Conservation (phyloP, 2,329 filamentous ascomycete genomes). For the Claviceps paspali region DNA sequence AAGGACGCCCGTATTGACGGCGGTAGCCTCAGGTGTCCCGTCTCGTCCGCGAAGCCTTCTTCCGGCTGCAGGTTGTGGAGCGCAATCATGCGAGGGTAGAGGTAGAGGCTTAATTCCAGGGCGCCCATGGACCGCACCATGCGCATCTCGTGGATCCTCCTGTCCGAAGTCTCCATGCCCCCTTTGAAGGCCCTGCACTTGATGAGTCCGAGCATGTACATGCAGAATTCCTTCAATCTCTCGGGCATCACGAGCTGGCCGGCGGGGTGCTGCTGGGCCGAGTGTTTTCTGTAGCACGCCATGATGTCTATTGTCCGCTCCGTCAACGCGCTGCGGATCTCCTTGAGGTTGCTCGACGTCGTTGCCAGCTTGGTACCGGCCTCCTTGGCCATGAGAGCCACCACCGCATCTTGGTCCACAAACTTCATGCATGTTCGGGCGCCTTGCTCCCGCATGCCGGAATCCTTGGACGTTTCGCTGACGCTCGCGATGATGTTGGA, state of each 20-base stretch:
- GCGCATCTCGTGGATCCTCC: conserved; percentile 79
- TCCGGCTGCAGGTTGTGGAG: conserved; percentile 77
- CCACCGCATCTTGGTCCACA: conserved; percentile 88
- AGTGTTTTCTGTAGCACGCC: conserved; percentile 83
- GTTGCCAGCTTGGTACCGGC: conserved; percentile 69
- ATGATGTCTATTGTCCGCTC: conserved; percentile 91
- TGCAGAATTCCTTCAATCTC: conserved; percentile 87
- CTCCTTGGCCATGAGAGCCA: conserved; percentile 81
- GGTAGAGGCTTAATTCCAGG: conserved; percentile 73
- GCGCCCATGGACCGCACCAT: conserved; percentile 81
- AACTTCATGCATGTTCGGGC: conserved; percentile 78
- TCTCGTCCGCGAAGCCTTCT: conserved; percentile 88
- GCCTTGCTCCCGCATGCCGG: conserved; percentile 28
- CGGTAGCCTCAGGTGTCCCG: conserved; percentile 76
- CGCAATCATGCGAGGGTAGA: conserved; percentile 87
- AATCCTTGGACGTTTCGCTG: conserved; percentile 44
- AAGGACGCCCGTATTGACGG: conserved; percentile 70
- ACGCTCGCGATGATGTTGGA: conserved; percentile 89
- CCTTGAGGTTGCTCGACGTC: conserved; percentile 60
- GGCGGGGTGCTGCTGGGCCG: conserved; percentile 70
- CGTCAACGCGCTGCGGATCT: conserved; percentile 66
- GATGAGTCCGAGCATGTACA: conserved; percentile 83
- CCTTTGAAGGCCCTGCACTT: conserved; percentile 92
- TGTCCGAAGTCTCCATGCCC: conserved; percentile 78
- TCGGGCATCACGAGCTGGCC: conserved; percentile 91